These are phyloP conservation scores for Cucurbita ficifolia DNA, from an alignment of 306 rosid species.

Conservation along the genomic window DNA sequence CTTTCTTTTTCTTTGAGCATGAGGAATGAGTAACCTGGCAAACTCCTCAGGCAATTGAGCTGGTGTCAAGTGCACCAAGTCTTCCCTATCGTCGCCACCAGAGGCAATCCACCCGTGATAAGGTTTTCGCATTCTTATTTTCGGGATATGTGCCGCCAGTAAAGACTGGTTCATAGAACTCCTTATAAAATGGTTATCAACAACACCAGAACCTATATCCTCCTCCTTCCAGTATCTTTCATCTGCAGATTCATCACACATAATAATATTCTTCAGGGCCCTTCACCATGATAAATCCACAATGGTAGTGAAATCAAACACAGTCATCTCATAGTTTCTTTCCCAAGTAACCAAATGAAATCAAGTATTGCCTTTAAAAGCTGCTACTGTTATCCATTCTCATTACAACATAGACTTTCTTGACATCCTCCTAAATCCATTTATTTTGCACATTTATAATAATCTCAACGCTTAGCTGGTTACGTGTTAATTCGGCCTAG, in stretches of 20 bases:
- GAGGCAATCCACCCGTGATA: conserved; percentile 36
- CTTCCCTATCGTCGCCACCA: background rate
- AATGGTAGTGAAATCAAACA: background rate
- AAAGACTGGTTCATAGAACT: background rate
- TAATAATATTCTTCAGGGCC: background rate
- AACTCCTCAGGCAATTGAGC: conserved; percentile 18
- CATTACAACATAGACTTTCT: background rate
- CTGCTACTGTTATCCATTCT: background rate
- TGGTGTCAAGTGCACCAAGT: conserved; percentile 9
- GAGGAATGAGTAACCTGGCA: conserved; percentile 7
- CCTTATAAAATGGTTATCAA: background rate
- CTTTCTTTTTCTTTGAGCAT: conserved; percentile 19
- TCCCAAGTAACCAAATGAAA: background rate
- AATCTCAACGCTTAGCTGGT: background rate
- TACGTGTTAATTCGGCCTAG: background rate
- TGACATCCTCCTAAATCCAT: background rate
- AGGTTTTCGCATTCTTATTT: conserved; percentile 17
- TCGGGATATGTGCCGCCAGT: background rate
- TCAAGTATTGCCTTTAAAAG: background rate
- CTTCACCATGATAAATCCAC: background rate
- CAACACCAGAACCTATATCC: background rate
- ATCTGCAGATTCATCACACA: background rate
- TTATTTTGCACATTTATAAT: background rate
- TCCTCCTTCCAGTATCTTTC: background rate
- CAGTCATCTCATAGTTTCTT: background rate